Evolutionary conservation across 176 grass and related monocot genomes (phyloP).

Genomic region (Oryza glumipatula): DNA sequence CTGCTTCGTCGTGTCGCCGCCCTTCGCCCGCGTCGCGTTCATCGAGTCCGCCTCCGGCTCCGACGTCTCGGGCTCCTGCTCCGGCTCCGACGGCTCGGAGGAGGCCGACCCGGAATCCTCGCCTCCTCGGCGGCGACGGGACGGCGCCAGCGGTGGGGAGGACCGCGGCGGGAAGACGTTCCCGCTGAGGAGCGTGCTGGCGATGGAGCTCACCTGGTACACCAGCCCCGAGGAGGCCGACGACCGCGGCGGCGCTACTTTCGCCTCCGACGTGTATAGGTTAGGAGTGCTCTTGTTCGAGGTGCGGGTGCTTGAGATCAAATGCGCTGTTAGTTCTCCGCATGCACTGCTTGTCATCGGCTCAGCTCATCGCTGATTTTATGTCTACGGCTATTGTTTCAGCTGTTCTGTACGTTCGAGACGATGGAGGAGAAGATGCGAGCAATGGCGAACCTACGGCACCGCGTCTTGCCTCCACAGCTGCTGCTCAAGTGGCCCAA

Average conservation of each 20-base stretch:
- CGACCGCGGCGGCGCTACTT: constrained; percentile 47
- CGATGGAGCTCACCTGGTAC: constrained; percentile 90
- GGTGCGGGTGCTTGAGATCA: constrained; percentile 45
- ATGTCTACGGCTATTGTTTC: background rate
- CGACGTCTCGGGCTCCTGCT: constrained; percentile 69
- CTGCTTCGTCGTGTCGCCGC: constrained; percentile 89
- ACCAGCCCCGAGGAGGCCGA: constrained; percentile 86
- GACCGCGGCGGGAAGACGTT: constrained; percentile 56
- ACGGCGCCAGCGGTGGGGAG: constrained; percentile 7
- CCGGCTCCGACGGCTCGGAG: constrained; percentile 68
- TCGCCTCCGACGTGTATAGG: constrained; percentile 94
- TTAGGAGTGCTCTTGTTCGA: constrained; percentile 94
- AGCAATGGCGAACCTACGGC: constrained; percentile 82
- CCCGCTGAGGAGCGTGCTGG: constrained; percentile 79
- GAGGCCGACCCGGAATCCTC: constrained; percentile 29
- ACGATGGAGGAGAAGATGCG: constrained; percentile 79
- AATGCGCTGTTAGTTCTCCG: background rate
- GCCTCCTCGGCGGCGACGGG: constrained; percentile 4
- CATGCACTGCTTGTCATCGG: background rate
- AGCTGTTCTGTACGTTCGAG: constrained; percentile 89
- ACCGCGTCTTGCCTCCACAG: constrained; percentile 80
- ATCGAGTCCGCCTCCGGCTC: constrained; percentile 91
- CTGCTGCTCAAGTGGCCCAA: constrained; percentile 89
- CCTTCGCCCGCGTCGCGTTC: constrained; percentile 86
- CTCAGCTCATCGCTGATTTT: constrained; percentile 1